phyloP scores from a whole-genome alignment of 2,329 filamentous ascomycete genomes.

The Apiospora rasikravindrae region DNA sequence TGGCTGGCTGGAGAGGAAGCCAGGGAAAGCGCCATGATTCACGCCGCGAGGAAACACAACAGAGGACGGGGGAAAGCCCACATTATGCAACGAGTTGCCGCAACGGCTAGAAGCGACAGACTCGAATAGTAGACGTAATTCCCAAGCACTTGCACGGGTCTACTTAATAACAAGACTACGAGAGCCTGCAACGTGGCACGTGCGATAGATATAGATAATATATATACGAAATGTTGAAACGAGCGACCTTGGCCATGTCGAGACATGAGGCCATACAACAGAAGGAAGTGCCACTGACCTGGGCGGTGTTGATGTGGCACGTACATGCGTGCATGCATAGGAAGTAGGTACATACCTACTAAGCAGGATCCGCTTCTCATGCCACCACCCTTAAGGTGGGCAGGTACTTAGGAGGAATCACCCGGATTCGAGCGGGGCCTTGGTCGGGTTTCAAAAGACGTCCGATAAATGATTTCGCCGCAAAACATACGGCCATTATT shows the following conservation, averaged over 20 bases:
- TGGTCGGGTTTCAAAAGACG: neutral
- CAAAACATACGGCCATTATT: neutral
- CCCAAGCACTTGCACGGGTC: neutral
- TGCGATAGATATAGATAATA: neutral
- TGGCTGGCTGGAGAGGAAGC: neutral
- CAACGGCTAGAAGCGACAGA: neutral
- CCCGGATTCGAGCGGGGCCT: neutral
- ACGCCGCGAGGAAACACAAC: neutral
- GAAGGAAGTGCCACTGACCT: neutral
- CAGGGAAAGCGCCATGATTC: neutral
- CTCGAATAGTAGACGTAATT: neutral
- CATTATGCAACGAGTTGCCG: neutral
- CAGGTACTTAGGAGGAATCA: neutral
- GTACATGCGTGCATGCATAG: neutral
- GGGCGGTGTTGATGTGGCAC: neutral
- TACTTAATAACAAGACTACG: neutral
- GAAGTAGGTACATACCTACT: too few relatives aligned
- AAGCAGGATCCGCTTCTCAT: neutral
- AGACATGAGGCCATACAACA: neutral
- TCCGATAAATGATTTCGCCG: neutral
- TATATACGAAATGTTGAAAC: slow-evolving; percentile 4
- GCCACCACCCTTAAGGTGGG: neutral
- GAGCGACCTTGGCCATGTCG: neutral
- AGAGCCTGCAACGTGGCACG: neutral
- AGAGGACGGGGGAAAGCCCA: neutral